Evolutionary conservation across 1,139 yeast species (phyloP).

Genomic region (Protomyces inundatus): DNA sequence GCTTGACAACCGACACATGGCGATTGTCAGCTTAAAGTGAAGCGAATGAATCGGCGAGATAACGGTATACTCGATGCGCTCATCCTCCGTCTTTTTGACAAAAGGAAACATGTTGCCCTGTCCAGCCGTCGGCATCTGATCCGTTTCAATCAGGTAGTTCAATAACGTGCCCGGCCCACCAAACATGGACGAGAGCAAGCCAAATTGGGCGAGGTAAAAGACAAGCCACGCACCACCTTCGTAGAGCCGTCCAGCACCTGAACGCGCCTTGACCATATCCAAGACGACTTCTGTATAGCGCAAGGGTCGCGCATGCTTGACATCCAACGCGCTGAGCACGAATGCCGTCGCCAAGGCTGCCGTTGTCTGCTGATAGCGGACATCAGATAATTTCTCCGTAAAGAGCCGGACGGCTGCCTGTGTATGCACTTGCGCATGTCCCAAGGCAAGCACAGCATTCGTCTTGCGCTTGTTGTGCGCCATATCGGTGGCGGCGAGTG

Average conservation of each 20-base stretch:
- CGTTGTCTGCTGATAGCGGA: conserved; percentile 9
- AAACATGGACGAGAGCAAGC: conserved; percentile 13
- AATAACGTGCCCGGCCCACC: conserved; percentile 17
- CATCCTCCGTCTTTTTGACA: conserved; percentile 22
- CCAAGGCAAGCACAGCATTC: neutral
- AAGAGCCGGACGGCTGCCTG: conserved; percentile 1
- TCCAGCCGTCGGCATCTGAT: conserved; percentile 22
- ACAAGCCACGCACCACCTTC: conserved; percentile 22
- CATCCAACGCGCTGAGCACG: conserved; percentile 6
- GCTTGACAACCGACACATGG: conserved; percentile 1
- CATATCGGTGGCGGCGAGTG: conserved; percentile 18
- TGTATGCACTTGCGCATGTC: conserved; percentile 7
- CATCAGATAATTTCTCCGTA: conserved; percentile 1
- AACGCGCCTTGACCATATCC: conserved; percentile 21
- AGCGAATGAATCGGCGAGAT: conserved; percentile 13
- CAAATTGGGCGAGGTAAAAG: conserved; percentile 11
- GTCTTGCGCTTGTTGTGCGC: conserved; percentile 5
- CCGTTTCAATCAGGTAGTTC: conserved; percentile 20
- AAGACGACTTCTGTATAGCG: conserved; percentile 1
- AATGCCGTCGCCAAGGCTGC: conserved; percentile 22
- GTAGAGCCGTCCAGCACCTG: conserved; percentile 17
- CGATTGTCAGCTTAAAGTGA: neutral
- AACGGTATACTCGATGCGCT: conserved; percentile 20
- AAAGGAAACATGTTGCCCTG: conserved; percentile 25
- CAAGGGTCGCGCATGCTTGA: conserved; percentile 9